Evolutionary conservation across 106 monocot species (phyloP).

Genomic region (Apostasia shenzhenica): DNA sequence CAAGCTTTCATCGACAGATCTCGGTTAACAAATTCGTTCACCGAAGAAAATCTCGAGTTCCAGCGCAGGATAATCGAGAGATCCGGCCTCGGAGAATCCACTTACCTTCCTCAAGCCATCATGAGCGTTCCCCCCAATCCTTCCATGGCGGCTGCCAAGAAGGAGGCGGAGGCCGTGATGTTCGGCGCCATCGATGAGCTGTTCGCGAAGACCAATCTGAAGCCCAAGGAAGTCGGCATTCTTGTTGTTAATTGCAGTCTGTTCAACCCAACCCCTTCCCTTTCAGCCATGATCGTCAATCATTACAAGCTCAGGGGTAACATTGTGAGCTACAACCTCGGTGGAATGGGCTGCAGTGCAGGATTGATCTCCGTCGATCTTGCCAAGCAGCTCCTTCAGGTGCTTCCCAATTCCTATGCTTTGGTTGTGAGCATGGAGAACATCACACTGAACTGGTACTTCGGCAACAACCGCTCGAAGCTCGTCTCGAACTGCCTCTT

Average conservation of each 20-base stretch:
- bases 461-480: constrained; percentile 25
- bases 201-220: constrained; percentile 24
- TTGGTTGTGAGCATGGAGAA: constrained; percentile 17
- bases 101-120: constrained; percentile 30
- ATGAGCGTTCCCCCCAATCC: constrained; percentile 21
- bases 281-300: constrained; percentile 26
- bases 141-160: constrained; percentile 18
- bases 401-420: constrained; percentile 11
- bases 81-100: constrained; percentile 30
- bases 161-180: constrained; percentile 34
- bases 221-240: constrained; percentile 26
- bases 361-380: constrained; percentile 26
- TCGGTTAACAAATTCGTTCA: constrained; percentile 8
- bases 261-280: constrained; percentile 35
- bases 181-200: constrained; percentile 28
- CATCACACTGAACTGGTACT: constrained; percentile 26
- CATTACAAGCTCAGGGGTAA: constrained; percentile 26
- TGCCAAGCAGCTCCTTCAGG: constrained; percentile 23
- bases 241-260: constrained; percentile 31
- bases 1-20: constrained; percentile 18
- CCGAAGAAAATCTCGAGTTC: constrained; percentile 25
- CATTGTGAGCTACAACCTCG: constrained; percentile 24
- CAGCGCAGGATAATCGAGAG: constrained; percentile 30
- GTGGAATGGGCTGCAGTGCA: constrained; percentile 36
- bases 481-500: constrained; percentile 23